phyloP scores from a whole-genome alignment of 208 protist species.

The Crithidia brevicula region DNA sequence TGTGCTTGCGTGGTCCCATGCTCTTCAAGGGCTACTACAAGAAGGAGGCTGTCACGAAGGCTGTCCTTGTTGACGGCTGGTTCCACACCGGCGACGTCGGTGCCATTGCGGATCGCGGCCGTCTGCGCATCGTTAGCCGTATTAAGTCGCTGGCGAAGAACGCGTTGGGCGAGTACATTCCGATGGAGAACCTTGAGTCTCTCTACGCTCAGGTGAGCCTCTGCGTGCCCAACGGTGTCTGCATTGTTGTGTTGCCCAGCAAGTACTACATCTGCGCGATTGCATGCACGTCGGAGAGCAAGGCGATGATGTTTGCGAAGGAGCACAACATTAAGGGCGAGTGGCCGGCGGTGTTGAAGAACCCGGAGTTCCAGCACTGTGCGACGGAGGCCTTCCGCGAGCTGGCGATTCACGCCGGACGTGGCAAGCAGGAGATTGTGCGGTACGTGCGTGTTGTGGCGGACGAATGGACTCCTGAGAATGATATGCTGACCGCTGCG shows the following conservation, averaged over 20 bases:
- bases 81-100: slow-evolving; percentile 93
- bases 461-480: slow-evolving; percentile 85
- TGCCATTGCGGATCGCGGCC: slow-evolving; percentile 38
- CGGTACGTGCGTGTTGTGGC: slow-evolving; percentile 51
- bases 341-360: slow-evolving; percentile 48
- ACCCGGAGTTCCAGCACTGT: slow-evolving; percentile 40
- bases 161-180: slow-evolving; percentile 88
- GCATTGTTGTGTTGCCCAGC: slow-evolving; percentile 61
- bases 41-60: slow-evolving; percentile 80
- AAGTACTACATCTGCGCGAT: slow-evolving; percentile 68
- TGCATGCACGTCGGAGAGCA: slow-evolving; percentile 63
- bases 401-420: slow-evolving; percentile 45
- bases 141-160: slow-evolving; percentile 91
- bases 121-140: slow-evolving; percentile 74
- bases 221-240: slow-evolving; percentile 63
- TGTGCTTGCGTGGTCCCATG: slow-evolving; percentile 70
- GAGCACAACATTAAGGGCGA: slow-evolving; percentile 44
- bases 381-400: slow-evolving; percentile 40
- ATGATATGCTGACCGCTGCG: slow-evolving; percentile 69
- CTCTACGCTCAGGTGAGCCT: slow-evolving; percentile 65
- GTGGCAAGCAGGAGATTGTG: slow-evolving; percentile 70
- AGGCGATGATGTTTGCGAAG: slow-evolving; percentile 56
- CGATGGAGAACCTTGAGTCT: slow-evolving; percentile 77
- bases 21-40: slow-evolving; percentile 92
- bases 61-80: slow-evolving; percentile 72